Percentiles rank a stretch among this genome's conserved stretches.
phyloP scores from a whole-genome alignment of 1,284 basidiomycete species.

The Cutaneotrichosporon cyanovorans region DNA sequence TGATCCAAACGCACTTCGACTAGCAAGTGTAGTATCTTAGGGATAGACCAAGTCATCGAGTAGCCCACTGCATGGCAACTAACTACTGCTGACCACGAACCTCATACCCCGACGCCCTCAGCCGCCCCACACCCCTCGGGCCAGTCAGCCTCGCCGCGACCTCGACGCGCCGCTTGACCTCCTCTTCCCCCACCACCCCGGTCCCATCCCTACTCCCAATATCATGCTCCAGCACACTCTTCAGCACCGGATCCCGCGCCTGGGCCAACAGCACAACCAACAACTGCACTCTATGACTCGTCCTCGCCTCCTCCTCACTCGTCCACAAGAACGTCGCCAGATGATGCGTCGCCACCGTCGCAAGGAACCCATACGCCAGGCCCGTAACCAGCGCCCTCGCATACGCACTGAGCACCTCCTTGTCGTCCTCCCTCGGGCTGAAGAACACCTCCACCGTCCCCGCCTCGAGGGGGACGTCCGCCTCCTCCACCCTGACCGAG shows the following conservation, averaged over 20 bases:
- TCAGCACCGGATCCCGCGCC: conserved; percentile 4
- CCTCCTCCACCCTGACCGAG: conserved; percentile 50
- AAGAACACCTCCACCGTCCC: conserved; percentile 55
- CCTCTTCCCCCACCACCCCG: not conserved
- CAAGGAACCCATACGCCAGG: conserved; percentile 52
- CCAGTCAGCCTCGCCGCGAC: conserved; percentile 3
- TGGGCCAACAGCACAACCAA: conserved; percentile 10
- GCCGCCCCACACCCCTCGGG: conserved; percentile 3
- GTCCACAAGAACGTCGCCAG: conserved; percentile 66
- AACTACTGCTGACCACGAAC: too few species aligned
- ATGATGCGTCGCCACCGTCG: conserved; percentile 69
- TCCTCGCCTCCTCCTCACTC: conserved; percentile 20
- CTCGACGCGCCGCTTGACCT: not conserved
- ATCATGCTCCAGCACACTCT: conserved; percentile 3
- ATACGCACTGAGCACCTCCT: conserved; percentile 56
- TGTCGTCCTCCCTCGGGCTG: conserved; percentile 62
- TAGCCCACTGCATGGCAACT: too few species aligned
- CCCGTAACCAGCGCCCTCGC: conserved; percentile 41
- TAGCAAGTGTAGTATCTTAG: too few species aligned
- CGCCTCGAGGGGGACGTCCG: conserved; percentile 25
- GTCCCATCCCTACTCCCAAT: not conserved
- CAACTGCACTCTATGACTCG: conserved; percentile 7
- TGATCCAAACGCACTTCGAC: too few species aligned
- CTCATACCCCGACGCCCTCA: conserved; percentile 1
- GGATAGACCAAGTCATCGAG: too few species aligned